phyloP scores from a whole-genome alignment of 257 asterid genomes.

The Gynochthodes officinalis region DNA sequence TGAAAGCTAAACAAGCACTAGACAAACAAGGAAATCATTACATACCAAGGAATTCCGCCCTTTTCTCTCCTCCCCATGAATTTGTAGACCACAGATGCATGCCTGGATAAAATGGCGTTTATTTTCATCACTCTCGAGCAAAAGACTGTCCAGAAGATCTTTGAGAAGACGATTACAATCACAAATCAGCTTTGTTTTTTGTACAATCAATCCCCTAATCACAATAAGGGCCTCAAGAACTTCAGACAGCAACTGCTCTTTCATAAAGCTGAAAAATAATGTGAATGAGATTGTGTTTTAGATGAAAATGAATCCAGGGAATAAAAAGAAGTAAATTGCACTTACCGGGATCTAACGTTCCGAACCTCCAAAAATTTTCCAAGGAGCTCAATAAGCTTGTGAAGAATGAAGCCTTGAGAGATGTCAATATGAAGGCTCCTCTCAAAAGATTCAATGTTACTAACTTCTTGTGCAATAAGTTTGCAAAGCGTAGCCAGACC shows the following conservation, averaged over 20 bases:
- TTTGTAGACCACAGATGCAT: conserved; percentile 90
- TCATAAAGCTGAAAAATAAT: conserved; percentile 74
- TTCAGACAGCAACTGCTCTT: conserved; percentile 78
- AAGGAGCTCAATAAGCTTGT: conserved; percentile 95
- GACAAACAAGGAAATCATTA: conserved; percentile 14
- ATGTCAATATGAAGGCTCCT: conserved; percentile 97
- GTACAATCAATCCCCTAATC: conserved; percentile 91
- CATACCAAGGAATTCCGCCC: conserved; percentile 91
- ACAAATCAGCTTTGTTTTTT: conserved; percentile 89
- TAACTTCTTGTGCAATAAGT: conserved; percentile 77
- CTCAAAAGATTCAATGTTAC: conserved; percentile 81
- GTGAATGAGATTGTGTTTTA: conserved; percentile 6
- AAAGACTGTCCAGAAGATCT: conserved; percentile 91
- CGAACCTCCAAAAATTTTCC: conserved; percentile 96
- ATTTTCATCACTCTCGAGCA: conserved; percentile 91
- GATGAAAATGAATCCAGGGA: conserved; percentile 12
- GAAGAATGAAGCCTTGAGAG: conserved; percentile 97
- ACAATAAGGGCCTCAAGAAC: conserved; percentile 97
- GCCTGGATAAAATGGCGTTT: conserved; percentile 95
- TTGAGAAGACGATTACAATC: conserved; percentile 89
- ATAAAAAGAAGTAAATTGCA: conserved; percentile 9
- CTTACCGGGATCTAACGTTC: conserved; percentile 87
- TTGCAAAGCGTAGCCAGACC: conserved; percentile 73
- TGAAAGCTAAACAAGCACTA: background rate
- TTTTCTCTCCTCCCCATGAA: conserved; percentile 77